phyloP scores from a whole-genome alignment of 192 early-diverging fungal genomes.

The Coemansia furcata region DNA sequence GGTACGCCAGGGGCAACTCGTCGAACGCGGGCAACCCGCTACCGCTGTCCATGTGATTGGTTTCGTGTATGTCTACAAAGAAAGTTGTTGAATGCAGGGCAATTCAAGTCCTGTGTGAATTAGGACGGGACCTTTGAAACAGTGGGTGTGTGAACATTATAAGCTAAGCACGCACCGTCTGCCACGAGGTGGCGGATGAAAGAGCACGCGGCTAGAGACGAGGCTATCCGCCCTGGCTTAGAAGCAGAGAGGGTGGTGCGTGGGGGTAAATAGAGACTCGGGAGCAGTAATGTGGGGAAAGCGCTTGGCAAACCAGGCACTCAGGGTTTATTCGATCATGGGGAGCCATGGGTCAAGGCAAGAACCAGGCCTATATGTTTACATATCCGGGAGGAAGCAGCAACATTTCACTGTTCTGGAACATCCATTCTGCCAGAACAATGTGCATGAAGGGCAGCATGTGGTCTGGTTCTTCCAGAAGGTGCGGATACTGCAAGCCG shows the following conservation, averaged over 20 bases:
- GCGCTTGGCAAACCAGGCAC: neutral
- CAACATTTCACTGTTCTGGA: neutral
- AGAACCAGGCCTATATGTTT: neutral
- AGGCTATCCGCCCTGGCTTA: neutral
- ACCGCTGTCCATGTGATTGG: slow-evolving; percentile 10
- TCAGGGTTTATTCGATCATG: neutral
- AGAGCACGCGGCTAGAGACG: neutral
- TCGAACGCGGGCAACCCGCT: slow-evolving; percentile 27
- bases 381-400: neutral
- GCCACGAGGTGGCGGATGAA: neutral
- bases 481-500: neutral
- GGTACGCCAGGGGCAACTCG: slow-evolving; percentile 39
- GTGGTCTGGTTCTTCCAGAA: neutral
- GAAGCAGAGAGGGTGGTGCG: neutral
- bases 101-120: neutral
- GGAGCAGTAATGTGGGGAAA: slow-evolving; percentile 3
- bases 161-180: neutral
- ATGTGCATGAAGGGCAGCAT: neutral
- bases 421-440: neutral
- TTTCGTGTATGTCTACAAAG: slow-evolving; percentile 3
- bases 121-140: neutral
- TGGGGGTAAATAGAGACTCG: neutral
- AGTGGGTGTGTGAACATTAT: neutral
- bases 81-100: neutral
- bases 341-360: neutral